Evolutionary conservation across 1,139 yeast genomes (phyloP).

Genomic region (Geotrichum candidum): DNA sequence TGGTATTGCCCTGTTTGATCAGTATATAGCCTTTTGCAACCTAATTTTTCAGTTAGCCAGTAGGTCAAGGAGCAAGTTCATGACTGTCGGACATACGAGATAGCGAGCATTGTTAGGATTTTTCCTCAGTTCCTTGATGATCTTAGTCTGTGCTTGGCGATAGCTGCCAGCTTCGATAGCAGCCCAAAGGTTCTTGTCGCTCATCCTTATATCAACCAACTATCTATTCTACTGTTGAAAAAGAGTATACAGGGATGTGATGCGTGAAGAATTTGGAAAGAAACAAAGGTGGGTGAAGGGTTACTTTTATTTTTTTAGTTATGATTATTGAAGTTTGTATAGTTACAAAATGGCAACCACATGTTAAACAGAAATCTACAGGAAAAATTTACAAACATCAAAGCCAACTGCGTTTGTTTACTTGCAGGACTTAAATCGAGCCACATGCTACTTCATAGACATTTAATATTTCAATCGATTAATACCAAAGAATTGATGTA

Average conservation of each 20-base stretch:
- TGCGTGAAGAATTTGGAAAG: neutral
- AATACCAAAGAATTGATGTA: neutral
- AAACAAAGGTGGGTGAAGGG: neutral
- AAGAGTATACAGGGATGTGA: neutral
- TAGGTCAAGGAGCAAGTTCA: constrained; percentile 13
- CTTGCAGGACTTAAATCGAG: no score
- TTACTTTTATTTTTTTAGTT: neutral
- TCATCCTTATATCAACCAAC: neutral
- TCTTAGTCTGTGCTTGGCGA: constrained; percentile 47
- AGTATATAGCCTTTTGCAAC: constrained; percentile 44
- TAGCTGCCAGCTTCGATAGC: constrained; percentile 54
- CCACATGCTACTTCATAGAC: neutral
- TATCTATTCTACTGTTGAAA: neutral
- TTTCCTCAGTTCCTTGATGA: constrained; percentile 47
- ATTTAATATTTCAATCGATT: neutral
- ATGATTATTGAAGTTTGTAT: neutral
- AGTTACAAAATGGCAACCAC: neutral
- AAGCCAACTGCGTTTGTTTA: no score
- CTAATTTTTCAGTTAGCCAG: constrained; percentile 32
- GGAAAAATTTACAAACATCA: no score
- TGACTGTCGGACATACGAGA: constrained; percentile 25
- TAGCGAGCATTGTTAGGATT: constrained; percentile 53
- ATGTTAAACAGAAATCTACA: neutral
- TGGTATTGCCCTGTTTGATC: constrained; percentile 41
- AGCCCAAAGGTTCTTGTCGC: constrained; percentile 30